phyloP scores from a whole-genome alignment of 2,329 filamentous ascomycete species.

The Colletotrichum spinosum region DNA sequence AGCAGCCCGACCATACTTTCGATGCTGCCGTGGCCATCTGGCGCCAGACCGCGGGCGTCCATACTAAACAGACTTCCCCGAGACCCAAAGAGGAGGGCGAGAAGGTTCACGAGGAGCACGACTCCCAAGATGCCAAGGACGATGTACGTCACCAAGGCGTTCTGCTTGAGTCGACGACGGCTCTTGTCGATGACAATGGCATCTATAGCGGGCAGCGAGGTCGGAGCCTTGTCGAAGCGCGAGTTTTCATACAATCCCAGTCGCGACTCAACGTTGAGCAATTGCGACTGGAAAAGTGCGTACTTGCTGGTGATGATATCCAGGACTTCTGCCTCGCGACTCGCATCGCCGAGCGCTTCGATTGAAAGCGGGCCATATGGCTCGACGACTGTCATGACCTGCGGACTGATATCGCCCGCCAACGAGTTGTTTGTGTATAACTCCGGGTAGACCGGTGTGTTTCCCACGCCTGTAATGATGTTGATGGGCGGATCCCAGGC shows the following conservation, averaged over 20 bases:
- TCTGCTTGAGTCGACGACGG: conserved; percentile 21
- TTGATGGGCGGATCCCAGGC: conserved; percentile 1
- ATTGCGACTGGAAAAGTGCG: conserved; percentile 9
- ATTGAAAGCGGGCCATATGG: not conserved
- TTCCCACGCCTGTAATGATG: no score
- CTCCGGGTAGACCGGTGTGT: not conserved
- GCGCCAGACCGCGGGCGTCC: conserved; percentile 19
- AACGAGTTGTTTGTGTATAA: not conserved
- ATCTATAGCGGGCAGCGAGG: not conserved
- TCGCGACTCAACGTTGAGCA: conserved; percentile 12
- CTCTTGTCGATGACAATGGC: not conserved
- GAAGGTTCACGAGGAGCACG: conserved; percentile 6
- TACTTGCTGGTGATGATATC: not conserved
- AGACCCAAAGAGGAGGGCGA: conserved; percentile 6
- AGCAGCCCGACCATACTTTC: conserved; percentile 3
- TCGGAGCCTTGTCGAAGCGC: not conserved
- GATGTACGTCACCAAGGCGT: conserved; percentile 13
- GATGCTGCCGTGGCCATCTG: conserved; percentile 8
- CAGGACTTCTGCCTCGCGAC: not conserved
- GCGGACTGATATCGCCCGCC: not conserved
- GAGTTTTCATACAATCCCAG: not conserved
- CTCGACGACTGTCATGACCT: not conserved
- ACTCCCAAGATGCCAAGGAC: conserved; percentile 4
- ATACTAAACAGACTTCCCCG: conserved; percentile 6
- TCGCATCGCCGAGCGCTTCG: not conserved